Percentiles rank a stretch among this genome's conserved stretches.
Evolutionary conservation across 441 rosid species (phyloP).

Genomic region (Eruca vesicaria): DNA sequence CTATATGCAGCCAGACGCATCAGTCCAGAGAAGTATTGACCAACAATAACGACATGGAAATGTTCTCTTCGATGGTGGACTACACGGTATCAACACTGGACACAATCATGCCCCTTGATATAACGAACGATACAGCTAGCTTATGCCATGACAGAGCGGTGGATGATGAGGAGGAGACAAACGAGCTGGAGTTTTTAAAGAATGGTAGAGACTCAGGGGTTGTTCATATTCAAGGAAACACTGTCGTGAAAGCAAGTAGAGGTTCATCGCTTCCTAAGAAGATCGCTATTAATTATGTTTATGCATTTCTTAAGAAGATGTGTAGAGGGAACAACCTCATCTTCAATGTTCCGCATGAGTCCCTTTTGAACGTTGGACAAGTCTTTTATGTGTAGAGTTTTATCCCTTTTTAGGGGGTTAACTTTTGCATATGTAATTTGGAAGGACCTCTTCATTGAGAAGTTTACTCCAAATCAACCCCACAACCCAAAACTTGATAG

Average conservation of each 20-base stretch:
- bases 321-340: conserved; percentile 90
- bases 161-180: conserved; percentile 42
- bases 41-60: conserved; percentile 34
- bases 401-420: too few species aligned
- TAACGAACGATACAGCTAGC: too few species aligned
- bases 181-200: conserved; percentile 73
- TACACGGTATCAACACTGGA: conserved; percentile 37
- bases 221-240: conserved; percentile 88
- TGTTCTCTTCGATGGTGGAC: conserved; percentile 42
- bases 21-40: conserved; percentile 45
- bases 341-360: conserved; percentile 90
- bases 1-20: conserved; percentile 18
- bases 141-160: conserved; percentile 46
- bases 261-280: conserved; percentile 71
- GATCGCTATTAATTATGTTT: conserved; percentile 79
- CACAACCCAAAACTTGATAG: too few species aligned
- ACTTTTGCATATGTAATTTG: too few species aligned
- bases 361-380: conserved; percentile 88
- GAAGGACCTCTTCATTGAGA: too few species aligned
- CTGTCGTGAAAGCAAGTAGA: conserved; percentile 73
- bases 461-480: too few species aligned
- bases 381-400: conserved; percentile 46
- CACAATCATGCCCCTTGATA: conserved; percentile 48
- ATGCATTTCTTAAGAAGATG: conserved; percentile 85
- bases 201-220: conserved; percentile 79